These are phyloP conservation scores for Rosa rugosa DNA, from an alignment of 306 rosid species.

Conservation along the genomic window DNA sequence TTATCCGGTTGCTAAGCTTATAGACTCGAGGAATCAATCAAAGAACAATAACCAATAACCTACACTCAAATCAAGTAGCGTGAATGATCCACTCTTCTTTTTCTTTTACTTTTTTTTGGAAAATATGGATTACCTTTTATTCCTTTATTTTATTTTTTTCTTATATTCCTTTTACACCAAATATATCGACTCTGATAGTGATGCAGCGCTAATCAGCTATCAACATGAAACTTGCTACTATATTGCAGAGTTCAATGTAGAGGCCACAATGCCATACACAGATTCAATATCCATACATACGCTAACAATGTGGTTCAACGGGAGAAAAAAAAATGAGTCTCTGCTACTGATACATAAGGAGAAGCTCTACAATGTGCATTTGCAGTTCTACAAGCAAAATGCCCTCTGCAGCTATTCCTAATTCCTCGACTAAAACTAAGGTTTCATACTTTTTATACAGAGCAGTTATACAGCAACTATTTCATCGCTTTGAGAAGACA, in stretches of 20 bases:
- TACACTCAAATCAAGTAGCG: too few species aligned
- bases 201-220: not conserved
- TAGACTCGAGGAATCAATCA: too few species aligned
- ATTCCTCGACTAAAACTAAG: conserved; percentile 23
- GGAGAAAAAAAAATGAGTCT: conserved; percentile 23
- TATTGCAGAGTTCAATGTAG: not conserved
- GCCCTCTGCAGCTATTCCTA: conserved; percentile 39
- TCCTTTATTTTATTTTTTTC: too few species aligned
- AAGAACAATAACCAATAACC: too few species aligned
- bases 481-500: conserved; percentile 82
- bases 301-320: conserved; percentile 1
- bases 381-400: conserved; percentile 36
- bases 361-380: conserved; percentile 29
- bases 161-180: not conserved
- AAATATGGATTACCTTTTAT: too few species aligned
- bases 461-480: conserved; percentile 9
- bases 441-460: conserved; percentile 29
- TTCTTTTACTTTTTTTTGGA: too few species aligned
- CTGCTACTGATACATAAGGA: conserved; percentile 29
- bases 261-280: conserved; percentile 1
- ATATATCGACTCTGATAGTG: not conserved
- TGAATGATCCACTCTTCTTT: too few species aligned
- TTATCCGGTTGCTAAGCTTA: too few species aligned
- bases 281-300: not conserved
- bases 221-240: not conserved